Evolutionary conservation across 805 yeast genomes (phyloP), one percentile per base, ranked within the genome.

Genomic region (Teunomyces panamensis): DNA sequence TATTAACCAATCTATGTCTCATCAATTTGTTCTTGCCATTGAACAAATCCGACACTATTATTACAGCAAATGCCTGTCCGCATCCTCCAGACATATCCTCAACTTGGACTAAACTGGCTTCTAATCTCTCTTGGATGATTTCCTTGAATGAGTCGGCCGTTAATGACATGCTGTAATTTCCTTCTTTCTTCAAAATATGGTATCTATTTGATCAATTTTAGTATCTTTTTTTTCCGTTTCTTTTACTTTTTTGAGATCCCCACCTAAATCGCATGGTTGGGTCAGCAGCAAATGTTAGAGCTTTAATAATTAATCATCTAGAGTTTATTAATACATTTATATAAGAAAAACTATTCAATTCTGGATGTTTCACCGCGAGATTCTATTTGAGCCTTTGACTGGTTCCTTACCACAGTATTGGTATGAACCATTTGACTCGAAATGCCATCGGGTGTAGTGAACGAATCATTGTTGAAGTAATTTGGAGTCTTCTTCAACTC

Each of bases 21-120:
- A 83, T 80, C 43, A 94, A 73, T 63, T 87, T 87, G 68, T 89
- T 89, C 69, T 89, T 89, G 20, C 94, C 94, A 50, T 75, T 65
- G 65, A 95, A 94, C 17, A 73, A 60, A 39, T 81, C 76, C 5
- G 84, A 67, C 8, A 94, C 96, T 26, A 95, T 91, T 5, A 88
- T 79, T 30, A 90, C 96, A 33, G 95, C 96, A 67, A 91, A 92
- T 2, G 98, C 96, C 65, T 92, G 97, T 4, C 99, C 99, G 68
- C 99, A 94, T 1, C 99, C 99, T 11, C 96, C 96, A 39, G 84
- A 73, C 55, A 74, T 69, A 55, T 88, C 96, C 50, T 79, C 84
- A 5, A 88, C 90, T 57, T 84, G 85, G 9, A 84, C 89, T 50
- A 84, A 79, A 0, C 47, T 39, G 30, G 94, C 89, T 17, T 71